phyloP scores from a whole-genome alignment of 805 yeast genomes.

The Candida lessepsii region DNA sequence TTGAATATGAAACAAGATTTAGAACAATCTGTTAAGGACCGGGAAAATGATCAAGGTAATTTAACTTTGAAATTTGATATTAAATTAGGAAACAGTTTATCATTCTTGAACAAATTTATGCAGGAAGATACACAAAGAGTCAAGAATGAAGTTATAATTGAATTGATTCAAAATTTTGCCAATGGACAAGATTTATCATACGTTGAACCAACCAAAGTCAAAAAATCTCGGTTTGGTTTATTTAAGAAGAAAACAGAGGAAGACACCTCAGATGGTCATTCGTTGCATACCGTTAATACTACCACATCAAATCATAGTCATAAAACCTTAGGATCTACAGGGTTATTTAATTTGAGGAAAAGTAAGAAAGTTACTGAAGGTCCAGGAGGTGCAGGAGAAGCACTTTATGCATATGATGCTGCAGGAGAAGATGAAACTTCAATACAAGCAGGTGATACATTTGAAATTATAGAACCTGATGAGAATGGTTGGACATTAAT shows the following conservation, averaged over 20 bases:
- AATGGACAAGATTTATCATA: conserved; percentile 70
- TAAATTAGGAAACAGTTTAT: conserved; percentile 50
- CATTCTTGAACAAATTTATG: conserved; percentile 60
- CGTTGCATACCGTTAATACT: conserved; percentile 34
- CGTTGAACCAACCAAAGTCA: conserved; percentile 48
- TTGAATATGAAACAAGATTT: conserved; percentile 49
- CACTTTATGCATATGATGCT: conserved; percentile 64
- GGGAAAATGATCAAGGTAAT: conserved; percentile 32
- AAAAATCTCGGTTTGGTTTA: conserved; percentile 60
- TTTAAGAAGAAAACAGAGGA: conserved; percentile 34
- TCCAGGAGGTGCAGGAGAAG: conserved; percentile 38
- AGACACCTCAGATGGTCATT: conserved; percentile 19
- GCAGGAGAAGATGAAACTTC: conserved; percentile 74
- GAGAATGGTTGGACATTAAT: conserved; percentile 91
- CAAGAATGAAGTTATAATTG: conserved; percentile 80
- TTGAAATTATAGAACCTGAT: conserved; percentile 62
- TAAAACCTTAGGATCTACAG: conserved; percentile 25
- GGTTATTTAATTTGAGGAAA: conserved; percentile 38
- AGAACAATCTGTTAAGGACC: conserved; percentile 40
- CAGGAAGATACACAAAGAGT: conserved; percentile 73
- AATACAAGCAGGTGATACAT: conserved; percentile 57
- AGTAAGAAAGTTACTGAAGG: conserved; percentile 14
- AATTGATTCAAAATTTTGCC: conserved; percentile 82
- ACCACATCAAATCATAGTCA: conserved; percentile 30
- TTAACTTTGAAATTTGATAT: conserved; percentile 55